Evolutionary conservation across 2,329 filamentous ascomycete species (phyloP), one percentile per base, ranked within the genome.

Genomic region (Aspergillus piperis): DNA sequence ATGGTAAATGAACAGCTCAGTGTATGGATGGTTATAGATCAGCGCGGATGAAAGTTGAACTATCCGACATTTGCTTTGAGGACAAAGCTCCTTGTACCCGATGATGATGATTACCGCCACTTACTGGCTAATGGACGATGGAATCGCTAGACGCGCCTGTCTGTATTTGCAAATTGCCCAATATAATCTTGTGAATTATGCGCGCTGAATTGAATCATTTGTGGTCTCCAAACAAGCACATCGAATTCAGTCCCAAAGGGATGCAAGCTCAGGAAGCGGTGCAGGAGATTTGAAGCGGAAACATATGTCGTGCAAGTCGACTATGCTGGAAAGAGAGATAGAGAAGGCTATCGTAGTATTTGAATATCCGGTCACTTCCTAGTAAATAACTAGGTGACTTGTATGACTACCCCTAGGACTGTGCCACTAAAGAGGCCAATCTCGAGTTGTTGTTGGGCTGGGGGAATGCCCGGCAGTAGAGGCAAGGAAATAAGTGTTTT

Each of bases 1-100:
- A 78, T 78, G 36, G 38, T 66, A 55, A 50, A 27, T 44, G n/a
- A 27, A 27, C 15, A 15, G 44, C 15, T 25, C 32, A 13, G 32
- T 30, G 21, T 49, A 30, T 17, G 23, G n/a, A n/a, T 10, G 13
- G 30, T 30, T 49, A 30, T 21, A 49, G 23, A 11, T 10, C 25
- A 49, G 21, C 8, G 23, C 4, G 21, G 44, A 49, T 25, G 11
- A 23, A 30, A 17, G 23, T 25, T 15, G 13, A 30, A 49, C 13
- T 49, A 49, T 49, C 44, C 44, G 25, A 49, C 21, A 49, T 25
- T 30, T 49, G 44, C 11, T 49, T 49, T 10, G 13, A 30, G 15
- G n/a, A 17, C 5, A 49, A 23, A 23, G 41, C 13, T 49, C 5
- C 23, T 13, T 49, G 25, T 49, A 30, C 13, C 21, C 25, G 21